phyloP scores from a whole-genome alignment of 345 rosid genomes.

The Luvunga scandens region DNA sequence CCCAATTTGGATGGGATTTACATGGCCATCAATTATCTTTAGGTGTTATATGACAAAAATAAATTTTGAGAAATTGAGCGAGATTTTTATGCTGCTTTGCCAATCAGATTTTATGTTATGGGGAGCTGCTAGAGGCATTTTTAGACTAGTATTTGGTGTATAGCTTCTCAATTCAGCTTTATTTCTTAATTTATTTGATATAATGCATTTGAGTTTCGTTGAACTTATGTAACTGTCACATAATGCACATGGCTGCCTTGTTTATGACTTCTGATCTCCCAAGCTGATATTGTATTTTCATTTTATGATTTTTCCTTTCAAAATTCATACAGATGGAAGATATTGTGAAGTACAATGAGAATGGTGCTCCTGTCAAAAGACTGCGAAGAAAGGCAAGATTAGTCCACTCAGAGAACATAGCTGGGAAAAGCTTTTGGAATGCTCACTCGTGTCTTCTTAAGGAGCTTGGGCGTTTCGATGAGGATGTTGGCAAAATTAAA shows the following conservation, averaged over 20 bases:
- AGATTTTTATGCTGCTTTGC: neutral
- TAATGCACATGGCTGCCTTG: neutral
- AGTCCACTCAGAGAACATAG: conserved; percentile 56
- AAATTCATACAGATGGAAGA: conserved; percentile 58
- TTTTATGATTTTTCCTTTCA: neutral
- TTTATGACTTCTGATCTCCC: neutral
- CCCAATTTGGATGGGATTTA: neutral
- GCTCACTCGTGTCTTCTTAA: conserved; percentile 45
- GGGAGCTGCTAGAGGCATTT: neutral
- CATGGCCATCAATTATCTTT: neutral
- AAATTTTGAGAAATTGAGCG: neutral
- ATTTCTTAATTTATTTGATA: neutral
- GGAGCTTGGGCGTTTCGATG: conserved; percentile 56
- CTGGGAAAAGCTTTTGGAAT: conserved; percentile 76
- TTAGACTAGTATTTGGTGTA: neutral
- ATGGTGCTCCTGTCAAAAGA: conserved; percentile 73
- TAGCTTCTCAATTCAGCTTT: neutral
- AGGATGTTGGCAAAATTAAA: conserved; percentile 55
- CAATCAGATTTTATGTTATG: neutral
- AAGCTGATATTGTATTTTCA: neutral
- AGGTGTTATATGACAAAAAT: neutral
- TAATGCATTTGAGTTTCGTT: neutral
- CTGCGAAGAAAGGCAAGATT: conserved; percentile 53
- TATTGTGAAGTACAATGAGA: conserved; percentile 62
- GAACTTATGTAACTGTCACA: neutral